Evolutionary conservation across 176 grass and related monocot genomes (phyloP).

Genomic region (Rhipidocladum racemiflorum): DNA sequence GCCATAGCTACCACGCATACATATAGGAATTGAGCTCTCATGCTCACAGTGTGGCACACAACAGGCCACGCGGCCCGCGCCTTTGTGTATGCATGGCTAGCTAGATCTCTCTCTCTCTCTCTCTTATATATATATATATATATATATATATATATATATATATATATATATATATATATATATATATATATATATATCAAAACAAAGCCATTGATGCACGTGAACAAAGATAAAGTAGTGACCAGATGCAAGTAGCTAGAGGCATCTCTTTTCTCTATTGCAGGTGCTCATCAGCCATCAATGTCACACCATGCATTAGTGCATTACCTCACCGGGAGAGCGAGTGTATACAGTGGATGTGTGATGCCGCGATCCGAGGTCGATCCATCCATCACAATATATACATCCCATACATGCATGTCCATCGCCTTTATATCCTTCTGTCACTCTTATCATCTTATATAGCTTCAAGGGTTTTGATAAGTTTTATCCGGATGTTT

Average conservation of each 20-base stretch:
- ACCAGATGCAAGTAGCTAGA: conserved; percentile 1
- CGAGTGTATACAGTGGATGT: neutral
- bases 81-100: neutral
- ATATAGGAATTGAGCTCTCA: neutral
- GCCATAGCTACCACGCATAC: conserved; percentile 2
- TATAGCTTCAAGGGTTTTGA: no score
- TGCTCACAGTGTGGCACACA: conserved; percentile 29
- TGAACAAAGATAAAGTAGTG: neutral
- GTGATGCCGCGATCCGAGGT: conserved; percentile 43
- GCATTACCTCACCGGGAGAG: conserved; percentile 18
- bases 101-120: no score
- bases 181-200: no score
- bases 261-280: conserved; percentile 7
- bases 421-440: conserved; percentile 14
- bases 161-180: no score
- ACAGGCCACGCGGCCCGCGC: conserved; percentile 25
- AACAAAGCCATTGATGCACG: neutral
- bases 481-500: no score
- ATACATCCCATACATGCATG: neutral
- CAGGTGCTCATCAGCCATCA: neutral
- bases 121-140: no score
- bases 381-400: neutral
- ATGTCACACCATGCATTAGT: no score
- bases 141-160: no score
- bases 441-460: conserved; percentile 3